A percentile compares a stretch with the other conserved stretches of the same genome.
Evolutionary conservation across 495 filamentous ascomycete species (phyloP).

Genomic region (Penicillium steckii): DNA sequence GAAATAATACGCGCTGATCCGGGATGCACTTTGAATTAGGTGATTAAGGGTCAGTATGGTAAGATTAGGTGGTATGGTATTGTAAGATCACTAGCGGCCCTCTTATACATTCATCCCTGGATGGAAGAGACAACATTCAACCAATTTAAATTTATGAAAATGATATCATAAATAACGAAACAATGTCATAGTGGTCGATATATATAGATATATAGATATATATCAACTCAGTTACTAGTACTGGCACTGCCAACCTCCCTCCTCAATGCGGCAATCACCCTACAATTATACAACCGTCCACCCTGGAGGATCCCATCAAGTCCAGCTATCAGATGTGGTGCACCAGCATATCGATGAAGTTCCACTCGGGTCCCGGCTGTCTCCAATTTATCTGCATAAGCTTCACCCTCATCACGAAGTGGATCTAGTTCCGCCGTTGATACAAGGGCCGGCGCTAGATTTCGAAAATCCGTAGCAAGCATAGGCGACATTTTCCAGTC

Average conservation of each 20-base stretch:
- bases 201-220: too few species aligned
- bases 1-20: constrained; percentile 3
- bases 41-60: not conserved
- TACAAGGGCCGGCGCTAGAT: constrained; percentile 45
- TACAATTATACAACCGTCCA: constrained; percentile 27
- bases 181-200: too few species aligned
- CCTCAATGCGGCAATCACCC: constrained; percentile 29
- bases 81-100: constrained; percentile 8
- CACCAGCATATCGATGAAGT: constrained; percentile 29
- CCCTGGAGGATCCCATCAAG: constrained; percentile 35
- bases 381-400: constrained; percentile 41
- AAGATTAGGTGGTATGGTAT: constrained; percentile 21
- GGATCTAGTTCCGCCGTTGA: constrained; percentile 46
- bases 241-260: constrained; percentile 16
- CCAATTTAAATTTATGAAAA: too few species aligned
- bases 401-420: constrained; percentile 45
- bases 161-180: too few species aligned
- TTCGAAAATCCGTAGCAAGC: constrained; percentile 28
- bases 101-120: constrained; percentile 13
- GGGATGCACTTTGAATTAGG: too few species aligned
- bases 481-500: constrained; percentile 44
- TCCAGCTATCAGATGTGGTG: constrained; percentile 32
- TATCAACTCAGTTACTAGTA: too few species aligned
- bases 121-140: not conserved
- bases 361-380: constrained; percentile 37